These are phyloP conservation scores for Cercospora brassicicola DNA, from an alignment of 2,329 filamentous ascomycete species.

Conservation along the genomic window DNA sequence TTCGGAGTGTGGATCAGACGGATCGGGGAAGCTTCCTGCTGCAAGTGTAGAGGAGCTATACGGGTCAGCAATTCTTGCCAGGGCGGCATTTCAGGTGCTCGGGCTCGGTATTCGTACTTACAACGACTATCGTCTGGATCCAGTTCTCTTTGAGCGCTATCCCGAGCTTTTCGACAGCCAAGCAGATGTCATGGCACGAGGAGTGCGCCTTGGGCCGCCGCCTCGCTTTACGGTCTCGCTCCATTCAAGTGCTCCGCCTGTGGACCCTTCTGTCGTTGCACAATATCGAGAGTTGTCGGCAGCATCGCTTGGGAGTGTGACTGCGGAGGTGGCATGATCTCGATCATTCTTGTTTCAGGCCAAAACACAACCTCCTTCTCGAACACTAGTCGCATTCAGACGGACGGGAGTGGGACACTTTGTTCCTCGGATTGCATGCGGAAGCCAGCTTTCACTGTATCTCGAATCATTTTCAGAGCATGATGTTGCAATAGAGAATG, in stretches of 20 bases:
- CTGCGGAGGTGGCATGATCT: background rate
- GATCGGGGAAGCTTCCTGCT: background rate
- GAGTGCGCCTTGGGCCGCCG: background rate
- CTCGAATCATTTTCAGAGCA: background rate
- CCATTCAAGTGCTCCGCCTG: background rate
- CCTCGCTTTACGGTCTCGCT: background rate
- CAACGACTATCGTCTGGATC: conserved; percentile 4
- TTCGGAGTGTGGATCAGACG: background rate
- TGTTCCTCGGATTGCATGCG: background rate
- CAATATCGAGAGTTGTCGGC: background rate
- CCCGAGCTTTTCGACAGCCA: conserved; percentile 1
- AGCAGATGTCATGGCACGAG: background rate
- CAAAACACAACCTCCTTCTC: background rate
- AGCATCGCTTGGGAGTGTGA: background rate
- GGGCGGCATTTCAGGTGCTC: background rate
- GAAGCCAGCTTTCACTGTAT: background rate
- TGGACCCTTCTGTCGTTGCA: background rate
- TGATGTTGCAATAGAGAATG: background rate
- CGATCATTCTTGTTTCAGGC: background rate
- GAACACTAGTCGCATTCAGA: background rate
- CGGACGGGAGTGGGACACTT: background rate
- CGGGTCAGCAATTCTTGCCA: background rate
- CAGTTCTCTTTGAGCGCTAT: background rate
- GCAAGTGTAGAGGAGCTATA: background rate
- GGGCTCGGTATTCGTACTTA: background rate